Evolutionary conservation across 495 filamentous ascomycete genomes (phyloP).

Genomic region (Tuber indicum): DNA sequence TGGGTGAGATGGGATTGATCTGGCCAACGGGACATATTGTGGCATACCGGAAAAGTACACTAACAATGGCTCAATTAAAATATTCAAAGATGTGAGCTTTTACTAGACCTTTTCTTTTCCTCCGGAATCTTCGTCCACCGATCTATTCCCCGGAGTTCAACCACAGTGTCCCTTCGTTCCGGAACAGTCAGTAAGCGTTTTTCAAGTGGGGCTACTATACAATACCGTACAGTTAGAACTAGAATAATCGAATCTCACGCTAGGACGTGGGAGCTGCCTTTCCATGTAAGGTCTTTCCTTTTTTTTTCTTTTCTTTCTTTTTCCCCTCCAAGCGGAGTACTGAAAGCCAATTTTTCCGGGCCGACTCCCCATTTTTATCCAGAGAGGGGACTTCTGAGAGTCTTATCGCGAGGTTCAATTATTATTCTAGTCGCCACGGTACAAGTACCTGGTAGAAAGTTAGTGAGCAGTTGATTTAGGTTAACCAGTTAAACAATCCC

Average conservation of each 20-base stretch:
- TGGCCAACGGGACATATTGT: background rate
- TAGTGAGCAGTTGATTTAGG: too few species aligned
- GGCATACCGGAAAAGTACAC: background rate
- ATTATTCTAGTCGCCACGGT: background rate
- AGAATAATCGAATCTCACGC: background rate
- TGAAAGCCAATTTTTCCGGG: background rate
- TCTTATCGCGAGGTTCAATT: background rate
- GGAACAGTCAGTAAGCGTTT: too few species aligned
- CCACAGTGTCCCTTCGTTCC: too few species aligned
- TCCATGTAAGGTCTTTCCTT: background rate
- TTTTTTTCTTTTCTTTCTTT: background rate
- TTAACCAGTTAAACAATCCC: too few species aligned
- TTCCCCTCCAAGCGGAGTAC: background rate
- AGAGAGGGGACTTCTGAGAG: background rate
- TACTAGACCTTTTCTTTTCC: background rate
- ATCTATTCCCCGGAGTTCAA: too few species aligned
- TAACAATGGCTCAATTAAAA: background rate
- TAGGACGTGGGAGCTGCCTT: background rate
- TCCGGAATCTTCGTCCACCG: background rate
- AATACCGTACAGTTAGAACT: background rate
- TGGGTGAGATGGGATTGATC: background rate
- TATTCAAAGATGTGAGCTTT: background rate
- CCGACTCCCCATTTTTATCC: background rate
- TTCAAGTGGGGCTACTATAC: background rate
- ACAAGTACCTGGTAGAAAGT: too few species aligned